These are phyloP conservation scores for Asterophora parasitica DNA, from an alignment of 768 basidiomycete genomes.

Conservation along the genomic window DNA sequence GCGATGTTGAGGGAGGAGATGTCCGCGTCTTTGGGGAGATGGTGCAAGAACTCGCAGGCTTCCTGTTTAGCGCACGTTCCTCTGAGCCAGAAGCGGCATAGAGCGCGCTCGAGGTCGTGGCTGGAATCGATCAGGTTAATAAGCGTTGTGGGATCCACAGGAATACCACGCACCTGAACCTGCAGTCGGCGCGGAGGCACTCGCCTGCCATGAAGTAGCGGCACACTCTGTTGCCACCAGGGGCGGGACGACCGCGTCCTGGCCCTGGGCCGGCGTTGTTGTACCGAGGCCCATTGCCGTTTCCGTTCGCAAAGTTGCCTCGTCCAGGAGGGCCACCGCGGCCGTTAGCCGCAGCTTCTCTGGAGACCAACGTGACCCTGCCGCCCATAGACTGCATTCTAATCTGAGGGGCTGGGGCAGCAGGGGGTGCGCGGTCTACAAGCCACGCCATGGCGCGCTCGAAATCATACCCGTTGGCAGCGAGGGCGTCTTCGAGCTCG, in stretches of 20 bases:
- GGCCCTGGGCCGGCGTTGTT: conserved; percentile 46
- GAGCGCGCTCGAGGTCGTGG: conserved; percentile 89
- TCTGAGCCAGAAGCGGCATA: conserved; percentile 96
- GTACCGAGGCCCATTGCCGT: conserved; percentile 32
- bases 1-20: conserved; percentile 62
- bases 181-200: conserved; percentile 92
- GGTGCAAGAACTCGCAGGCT: conserved; percentile 93
- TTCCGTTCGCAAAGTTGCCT: conserved; percentile 24
- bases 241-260: conserved; percentile 36
- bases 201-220: conserved; percentile 96
- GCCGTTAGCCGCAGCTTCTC: conserved; percentile 45
- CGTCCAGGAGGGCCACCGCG: conserved; percentile 34
- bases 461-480: conserved; percentile 87
- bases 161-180: conserved; percentile 73
- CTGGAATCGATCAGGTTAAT: conserved; percentile 33
- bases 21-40: conserved; percentile 83
- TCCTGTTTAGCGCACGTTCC: conserved; percentile 97
- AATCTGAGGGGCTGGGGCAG: conserved; percentile 40
- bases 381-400: conserved; percentile 61
- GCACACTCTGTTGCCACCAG: conserved; percentile 79
- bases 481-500: conserved; percentile 91
- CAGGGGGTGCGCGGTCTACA: conserved; percentile 61
- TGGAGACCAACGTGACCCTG: conserved; percentile 61
- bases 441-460: conserved; percentile 95
- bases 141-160: neutral